Base-by-base conservation (phyloP, 306 rosid species). In the Spatholobus suberectus region DNA sequence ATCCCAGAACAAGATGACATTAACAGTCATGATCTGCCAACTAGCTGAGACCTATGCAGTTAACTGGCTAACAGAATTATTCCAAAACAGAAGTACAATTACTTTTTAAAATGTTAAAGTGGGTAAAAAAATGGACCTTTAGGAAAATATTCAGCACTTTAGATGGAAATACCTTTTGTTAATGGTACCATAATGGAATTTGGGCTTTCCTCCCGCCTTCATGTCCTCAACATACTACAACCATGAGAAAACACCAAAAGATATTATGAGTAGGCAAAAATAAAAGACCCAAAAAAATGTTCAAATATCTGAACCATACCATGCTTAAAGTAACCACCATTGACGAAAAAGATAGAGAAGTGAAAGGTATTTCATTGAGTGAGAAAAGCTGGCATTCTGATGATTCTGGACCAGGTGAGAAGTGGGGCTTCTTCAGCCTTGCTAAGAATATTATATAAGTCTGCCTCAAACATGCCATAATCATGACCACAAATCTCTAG, bases 371-470 rank as follows among this genome's bases (percentile, higher is more conserved):
- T 63, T 90, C 92, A 58, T 90, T 88, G 38, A 90, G 87, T 2
- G 94, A 59, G 78, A 93, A 93, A 78, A 93, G 91, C 57, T 38
- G 75, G 82, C 93, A 91, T 66, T 93, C 97, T 47, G 90, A 84
- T 15, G 97, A 93, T 78, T 93, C 96, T 27, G 94, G 92, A 78
- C 97, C 97, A 8, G 96, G 97, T 70, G 93, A 90, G 81, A 91
- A 93, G 77, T 90, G 88, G 66, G 90, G 90, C 41, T 85, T 84
- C 87, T 89, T 91, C 86, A 93, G 68, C 90, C 85, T 91, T 27
- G 93, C 94, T 70, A 90, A 80, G 89, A 91, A 93, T 75, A 93
- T 91, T 80, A 91, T 40, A 40, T 93, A 93, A 6, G 90, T 93
- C 97, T 93, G 90, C 79, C 61, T 71, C 84, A 80, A 76, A 76